Percentiles rank a stretch among this genome's conserved stretches.
phyloP scores from a whole-genome alignment of 345 rosid species.

The Erucastrum elatum region DNA sequence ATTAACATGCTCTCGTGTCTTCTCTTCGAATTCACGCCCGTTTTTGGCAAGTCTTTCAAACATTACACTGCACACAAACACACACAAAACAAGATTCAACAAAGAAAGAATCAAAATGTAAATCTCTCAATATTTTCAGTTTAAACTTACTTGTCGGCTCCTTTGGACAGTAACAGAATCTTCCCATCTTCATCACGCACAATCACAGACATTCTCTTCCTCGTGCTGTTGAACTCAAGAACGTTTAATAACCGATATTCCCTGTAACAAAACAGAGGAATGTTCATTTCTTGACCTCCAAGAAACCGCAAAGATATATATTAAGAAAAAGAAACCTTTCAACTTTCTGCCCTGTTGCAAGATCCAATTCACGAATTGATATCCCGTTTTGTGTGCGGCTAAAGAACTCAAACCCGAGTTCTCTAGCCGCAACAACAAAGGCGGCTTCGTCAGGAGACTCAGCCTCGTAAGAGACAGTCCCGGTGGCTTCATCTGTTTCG shows the following conservation, averaged over 20 bases:
- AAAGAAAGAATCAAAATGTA: constrained; percentile 15
- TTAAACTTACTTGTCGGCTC: constrained; percentile 87
- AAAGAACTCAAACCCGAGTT: constrained; percentile 85
- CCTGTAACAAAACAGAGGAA: constrained; percentile 46
- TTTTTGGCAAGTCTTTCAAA: constrained; percentile 73
- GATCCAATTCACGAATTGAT: constrained; percentile 70
- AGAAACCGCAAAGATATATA: not conserved
- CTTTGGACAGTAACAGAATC: constrained; percentile 78
- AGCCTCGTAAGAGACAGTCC: constrained; percentile 72
- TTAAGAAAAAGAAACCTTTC: constrained; percentile 48
- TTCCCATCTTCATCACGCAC: constrained; percentile 71
- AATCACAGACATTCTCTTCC: constrained; percentile 85
- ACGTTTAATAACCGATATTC: constrained; percentile 61
- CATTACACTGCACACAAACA: constrained; percentile 63
- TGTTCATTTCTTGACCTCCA: not conserved
- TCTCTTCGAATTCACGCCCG: constrained; percentile 57
- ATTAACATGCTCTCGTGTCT: constrained; percentile 63
- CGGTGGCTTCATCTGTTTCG: constrained; percentile 76
- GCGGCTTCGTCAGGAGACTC: constrained; percentile 99
- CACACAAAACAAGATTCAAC: not conserved
- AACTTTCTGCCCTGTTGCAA: constrained; percentile 45
- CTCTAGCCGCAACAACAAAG: constrained; percentile 86
- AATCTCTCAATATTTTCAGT: not conserved
- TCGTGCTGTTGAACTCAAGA: constrained; percentile 68
- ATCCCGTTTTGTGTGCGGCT: constrained; percentile 76